Evolutionary conservation across 2,329 filamentous ascomycete genomes (phyloP).

Genomic region (Seiridium cupressi): DNA sequence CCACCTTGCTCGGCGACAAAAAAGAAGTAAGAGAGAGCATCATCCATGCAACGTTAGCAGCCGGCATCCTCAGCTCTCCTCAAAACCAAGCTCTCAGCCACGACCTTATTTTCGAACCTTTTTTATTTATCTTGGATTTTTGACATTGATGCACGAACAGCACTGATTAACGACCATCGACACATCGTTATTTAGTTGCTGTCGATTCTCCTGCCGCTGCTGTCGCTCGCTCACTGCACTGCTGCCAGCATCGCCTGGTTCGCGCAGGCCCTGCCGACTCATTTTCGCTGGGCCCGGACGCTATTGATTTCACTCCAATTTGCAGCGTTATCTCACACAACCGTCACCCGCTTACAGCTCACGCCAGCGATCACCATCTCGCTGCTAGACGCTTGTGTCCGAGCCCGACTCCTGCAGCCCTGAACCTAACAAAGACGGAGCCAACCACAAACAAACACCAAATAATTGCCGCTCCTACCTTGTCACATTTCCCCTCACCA

Average conservation of each 20-base stretch:
- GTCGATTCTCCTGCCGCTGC: neutral
- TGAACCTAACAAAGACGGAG: neutral
- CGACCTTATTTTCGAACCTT: slow-evolving; percentile 1
- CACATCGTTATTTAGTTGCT: neutral
- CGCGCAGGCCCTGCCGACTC: too few species aligned
- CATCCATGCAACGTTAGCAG: slow-evolving; percentile 5
- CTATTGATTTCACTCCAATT: neutral
- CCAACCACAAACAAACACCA: neutral
- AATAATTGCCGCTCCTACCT: neutral
- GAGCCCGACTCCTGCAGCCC: slow-evolving; percentile 2
- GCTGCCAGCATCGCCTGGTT: neutral
- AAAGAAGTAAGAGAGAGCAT: neutral
- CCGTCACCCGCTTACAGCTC: slow-evolving; percentile 1
- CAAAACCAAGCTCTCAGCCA: slow-evolving; percentile 6
- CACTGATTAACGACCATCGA: neutral
- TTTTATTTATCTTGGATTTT: neutral
- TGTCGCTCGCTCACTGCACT: neutral
- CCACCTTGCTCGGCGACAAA: neutral
- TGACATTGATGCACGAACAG: too few species aligned
- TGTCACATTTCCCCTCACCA: neutral
- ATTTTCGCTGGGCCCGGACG: neutral
- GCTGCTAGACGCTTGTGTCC: neutral
- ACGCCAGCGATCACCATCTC: slow-evolving; percentile 3
- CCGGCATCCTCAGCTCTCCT: neutral
- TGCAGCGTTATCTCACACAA: slow-evolving; percentile 4